Evolutionary conservation across 768 basidiomycete genomes (phyloP), one percentile per base, ranked within the genome.

Genomic region (Polyporus arcularius): DNA sequence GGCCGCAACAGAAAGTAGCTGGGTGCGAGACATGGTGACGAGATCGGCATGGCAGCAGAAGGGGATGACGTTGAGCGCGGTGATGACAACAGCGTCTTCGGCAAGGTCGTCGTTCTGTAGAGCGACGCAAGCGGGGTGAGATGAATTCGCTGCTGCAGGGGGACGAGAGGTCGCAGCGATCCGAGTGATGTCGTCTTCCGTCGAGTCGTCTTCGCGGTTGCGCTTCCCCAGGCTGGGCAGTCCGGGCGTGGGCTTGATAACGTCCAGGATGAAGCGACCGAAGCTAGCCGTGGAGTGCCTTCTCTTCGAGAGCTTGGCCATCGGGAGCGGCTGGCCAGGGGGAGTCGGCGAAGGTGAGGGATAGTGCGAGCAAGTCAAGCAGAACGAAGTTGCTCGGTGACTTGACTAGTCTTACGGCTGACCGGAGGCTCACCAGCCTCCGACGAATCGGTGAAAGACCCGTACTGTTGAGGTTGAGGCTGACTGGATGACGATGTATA

Each of bases 11-110:
- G 57, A 70, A 48, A 85, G 68, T 46, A 91, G 82, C 60, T 82
- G 76, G 1, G 70, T 47, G 43, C 82, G 82, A 4, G 80, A 66
- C 89, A 91, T 89, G 1, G 81, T 79, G 55, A 89, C 67, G 43
- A 90, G 79, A 64, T 91, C 88, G 60, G 88, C 86, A 68, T 91
- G 87, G 71, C 87, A 89, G 72, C 86, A 87, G 73, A 90, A 91
- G 0, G 88, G 88, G 10, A 81, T 75, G 26, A 71, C 72, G 43
- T 79, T 75, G 12, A 90, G 77, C 6, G 87, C 79, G 0, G 85
- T 89, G 70, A 90, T 83, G 41, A 89, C 77, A 43, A 90, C 75
- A 8, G 82, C 84, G 64, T 85, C 81, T 53, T 81, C 79, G 2
- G 80, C 72, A 15, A 71, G 67, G 59, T 81, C 80, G 58, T 86